phyloP scores from a whole-genome alignment of 805 yeast genomes.

The Ogataea neopini region DNA sequence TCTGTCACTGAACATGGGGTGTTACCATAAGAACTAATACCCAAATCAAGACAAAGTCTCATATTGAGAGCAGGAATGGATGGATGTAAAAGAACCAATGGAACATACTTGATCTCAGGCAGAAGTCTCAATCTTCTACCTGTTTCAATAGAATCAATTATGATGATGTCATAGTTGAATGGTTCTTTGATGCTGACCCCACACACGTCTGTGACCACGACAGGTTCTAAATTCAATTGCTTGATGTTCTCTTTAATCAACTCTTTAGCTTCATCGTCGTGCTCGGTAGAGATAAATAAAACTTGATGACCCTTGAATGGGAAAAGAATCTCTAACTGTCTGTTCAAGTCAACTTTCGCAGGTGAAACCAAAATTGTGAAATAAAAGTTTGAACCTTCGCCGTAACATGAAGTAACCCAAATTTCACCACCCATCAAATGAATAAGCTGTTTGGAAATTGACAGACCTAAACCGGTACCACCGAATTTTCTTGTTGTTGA shows the following conservation, averaged over 20 bases:
- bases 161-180: conserved; percentile 72
- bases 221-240: conserved; percentile 61
- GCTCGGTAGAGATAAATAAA: conserved; percentile 67
- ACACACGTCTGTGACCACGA: conserved; percentile 50
- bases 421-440: conserved; percentile 93
- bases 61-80: conserved; percentile 75
- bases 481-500: conserved; percentile 91
- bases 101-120: conserved; percentile 81
- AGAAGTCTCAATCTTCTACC: conserved; percentile 68
- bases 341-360: conserved; percentile 58
- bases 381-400: conserved; percentile 79
- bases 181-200: conserved; percentile 60
- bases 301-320: conserved; percentile 75
- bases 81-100: conserved; percentile 76
- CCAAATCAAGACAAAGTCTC: conserved; percentile 80
- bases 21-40: conserved; percentile 85
- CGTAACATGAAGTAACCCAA: conserved; percentile 83
- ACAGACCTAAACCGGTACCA: conserved; percentile 88
- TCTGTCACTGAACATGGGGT: conserved; percentile 84
- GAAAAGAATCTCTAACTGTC: conserved; percentile 65
- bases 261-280: conserved; percentile 49
- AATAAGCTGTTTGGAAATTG: conserved; percentile 83
- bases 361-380: conserved; percentile 81
- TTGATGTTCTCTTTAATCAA: conserved; percentile 52
- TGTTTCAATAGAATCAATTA: conserved; percentile 76